These are phyloP conservation scores for Blastomyces percursus DNA, from an alignment of 2,329 filamentous ascomycete species.

Conservation along the genomic window DNA sequence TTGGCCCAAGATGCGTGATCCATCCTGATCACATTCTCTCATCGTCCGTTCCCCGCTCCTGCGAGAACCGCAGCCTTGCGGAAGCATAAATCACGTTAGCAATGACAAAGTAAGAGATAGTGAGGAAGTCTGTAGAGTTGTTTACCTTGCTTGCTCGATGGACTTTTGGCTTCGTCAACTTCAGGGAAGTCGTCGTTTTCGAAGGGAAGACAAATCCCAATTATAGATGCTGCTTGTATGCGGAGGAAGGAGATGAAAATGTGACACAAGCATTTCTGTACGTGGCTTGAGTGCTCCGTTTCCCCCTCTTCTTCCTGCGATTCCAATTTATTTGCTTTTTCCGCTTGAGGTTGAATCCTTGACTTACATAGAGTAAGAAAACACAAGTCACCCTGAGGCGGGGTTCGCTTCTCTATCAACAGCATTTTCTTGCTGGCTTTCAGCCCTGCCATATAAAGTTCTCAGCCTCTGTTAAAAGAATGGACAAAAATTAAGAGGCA, in stretches of 20 bases:
- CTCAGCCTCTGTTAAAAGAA: not conserved
- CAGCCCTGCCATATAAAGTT: not conserved
- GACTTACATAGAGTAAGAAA: too few relatives aligned
- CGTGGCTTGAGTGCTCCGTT: not conserved
- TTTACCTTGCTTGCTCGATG: not conserved
- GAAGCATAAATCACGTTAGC: not conserved
- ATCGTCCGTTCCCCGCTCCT: not conserved
- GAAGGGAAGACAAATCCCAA: not conserved
- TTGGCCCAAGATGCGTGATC: not conserved
- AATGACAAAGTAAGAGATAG: not conserved
- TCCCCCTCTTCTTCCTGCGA: not conserved
- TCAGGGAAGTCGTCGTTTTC: not conserved
- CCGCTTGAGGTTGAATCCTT: not conserved
- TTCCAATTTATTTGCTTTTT: not conserved
- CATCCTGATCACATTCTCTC: not conserved
- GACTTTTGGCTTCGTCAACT: not conserved
- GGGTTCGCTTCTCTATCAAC: not conserved
- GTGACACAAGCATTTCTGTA: not conserved
- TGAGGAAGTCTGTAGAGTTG: not conserved
- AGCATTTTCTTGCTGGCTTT: not conserved
- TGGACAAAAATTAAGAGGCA: not conserved
- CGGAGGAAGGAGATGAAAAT: not conserved
- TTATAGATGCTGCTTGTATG: not conserved
- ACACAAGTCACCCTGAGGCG: too few relatives aligned
- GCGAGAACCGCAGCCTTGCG: not conserved